Percentiles rank a stretch among this genome's conserved stretches.
phyloP scores from a whole-genome alignment of 306 rosid species.

The Fragaria iinumae region DNA sequence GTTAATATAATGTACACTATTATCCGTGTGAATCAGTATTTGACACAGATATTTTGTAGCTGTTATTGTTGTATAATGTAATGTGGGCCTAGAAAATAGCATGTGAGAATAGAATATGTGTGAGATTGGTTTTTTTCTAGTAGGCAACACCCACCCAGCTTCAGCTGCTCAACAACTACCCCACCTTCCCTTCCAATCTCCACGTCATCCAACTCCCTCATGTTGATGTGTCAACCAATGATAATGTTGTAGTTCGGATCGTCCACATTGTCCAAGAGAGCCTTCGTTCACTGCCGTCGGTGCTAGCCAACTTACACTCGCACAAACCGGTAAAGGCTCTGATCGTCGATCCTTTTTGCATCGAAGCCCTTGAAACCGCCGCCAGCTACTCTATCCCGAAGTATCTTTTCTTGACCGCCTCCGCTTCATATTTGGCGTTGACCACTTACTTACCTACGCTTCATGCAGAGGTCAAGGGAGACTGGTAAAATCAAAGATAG shows the following conservation, averaged over 20 bases:
- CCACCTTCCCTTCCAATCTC: conserved; percentile 1
- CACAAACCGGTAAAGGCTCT: conserved; percentile 6
- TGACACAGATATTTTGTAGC: too few species aligned
- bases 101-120: too few species aligned
- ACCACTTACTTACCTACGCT: neutral
- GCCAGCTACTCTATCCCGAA: conserved; percentile 17
- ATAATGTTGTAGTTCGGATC: neutral
- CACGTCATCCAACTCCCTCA: neutral
- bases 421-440: conserved; percentile 29
- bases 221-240: neutral
- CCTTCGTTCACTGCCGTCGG: neutral
- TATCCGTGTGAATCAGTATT: too few species aligned
- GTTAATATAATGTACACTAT: too few species aligned
- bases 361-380: conserved; percentile 19
- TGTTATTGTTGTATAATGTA: too few species aligned
- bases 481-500: conserved; percentile 21
- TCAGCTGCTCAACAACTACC: conserved; percentile 15
- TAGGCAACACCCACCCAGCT: conserved; percentile 20
- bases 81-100: too few species aligned
- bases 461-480: conserved; percentile 26
- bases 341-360: conserved; percentile 27
- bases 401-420: conserved; percentile 12
- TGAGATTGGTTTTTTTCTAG: too few species aligned
- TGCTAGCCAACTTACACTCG: neutral
- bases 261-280: too few species aligned